Conservation (phyloP, 495 filamentous ascomycete species). For the Penicillium lividum region DNA sequence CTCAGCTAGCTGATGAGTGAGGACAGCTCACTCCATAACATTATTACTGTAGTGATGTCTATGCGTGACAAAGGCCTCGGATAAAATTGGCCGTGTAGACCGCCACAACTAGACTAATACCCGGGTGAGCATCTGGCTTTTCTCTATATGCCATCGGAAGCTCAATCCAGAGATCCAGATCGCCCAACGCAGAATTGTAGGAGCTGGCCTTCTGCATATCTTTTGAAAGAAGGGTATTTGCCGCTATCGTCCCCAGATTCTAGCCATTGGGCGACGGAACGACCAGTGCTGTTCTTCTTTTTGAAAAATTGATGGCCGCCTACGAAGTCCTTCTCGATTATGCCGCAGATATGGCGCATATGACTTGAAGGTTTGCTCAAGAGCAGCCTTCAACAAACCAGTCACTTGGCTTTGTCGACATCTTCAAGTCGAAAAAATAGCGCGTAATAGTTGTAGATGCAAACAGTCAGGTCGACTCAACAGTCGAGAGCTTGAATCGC, state of each 20-base stretch:
- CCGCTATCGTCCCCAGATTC: conserved; percentile 32
- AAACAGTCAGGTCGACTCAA: conserved; percentile 20
- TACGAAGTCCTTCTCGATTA: conserved; percentile 38
- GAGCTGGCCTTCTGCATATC: conserved; percentile 16
- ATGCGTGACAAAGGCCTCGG: conserved; percentile 46
- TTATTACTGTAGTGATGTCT: conserved; percentile 48
- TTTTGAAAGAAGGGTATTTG: conserved; percentile 22
- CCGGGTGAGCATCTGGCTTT: conserved; percentile 39
- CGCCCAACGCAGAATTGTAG: conserved; percentile 20
- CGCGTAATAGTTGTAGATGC: conserved; percentile 31
- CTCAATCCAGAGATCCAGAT: conserved; percentile 32
- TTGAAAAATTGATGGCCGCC: conserved; percentile 44
- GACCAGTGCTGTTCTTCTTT: conserved; percentile 40
- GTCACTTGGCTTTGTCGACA: conserved; percentile 26
- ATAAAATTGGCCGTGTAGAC: conserved; percentile 47
- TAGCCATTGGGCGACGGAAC: conserved; percentile 43
- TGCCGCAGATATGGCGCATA: conserved; percentile 42
- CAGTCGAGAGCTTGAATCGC: conserved; percentile 24
- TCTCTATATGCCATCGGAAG: conserved; percentile 42
- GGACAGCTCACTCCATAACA: conserved; percentile 42
- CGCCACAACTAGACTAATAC: conserved; percentile 32
- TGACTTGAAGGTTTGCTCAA: conserved; percentile 45
- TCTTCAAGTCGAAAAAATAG: conserved; percentile 43
- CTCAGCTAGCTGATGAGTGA: conserved; percentile 43
- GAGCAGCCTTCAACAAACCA: conserved; percentile 30